phyloP scores from a whole-genome alignment of 768 basidiomycete genomes.

The Thelephora ganbajun region DNA sequence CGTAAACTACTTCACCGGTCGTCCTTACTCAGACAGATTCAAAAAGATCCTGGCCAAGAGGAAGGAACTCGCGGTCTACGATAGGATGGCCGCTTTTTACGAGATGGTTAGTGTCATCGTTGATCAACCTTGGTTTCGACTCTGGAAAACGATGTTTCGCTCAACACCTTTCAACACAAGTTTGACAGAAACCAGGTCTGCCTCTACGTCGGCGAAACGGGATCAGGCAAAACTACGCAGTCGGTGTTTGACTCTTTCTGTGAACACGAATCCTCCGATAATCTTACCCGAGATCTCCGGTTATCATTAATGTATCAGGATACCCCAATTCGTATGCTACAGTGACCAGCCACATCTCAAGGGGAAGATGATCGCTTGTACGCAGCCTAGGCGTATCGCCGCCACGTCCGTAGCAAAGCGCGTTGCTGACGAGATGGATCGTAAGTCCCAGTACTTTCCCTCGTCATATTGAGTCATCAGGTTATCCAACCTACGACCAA shows the following conservation, averaged over 20 bases:
- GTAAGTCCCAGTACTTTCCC: conserved; percentile 29
- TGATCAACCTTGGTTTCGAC: conserved; percentile 1
- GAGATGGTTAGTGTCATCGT: conserved; percentile 50
- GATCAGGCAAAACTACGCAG: conserved; percentile 94
- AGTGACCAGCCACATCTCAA: conserved; percentile 85
- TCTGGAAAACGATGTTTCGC: conserved; percentile 19
- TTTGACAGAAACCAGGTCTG: conserved; percentile 74
- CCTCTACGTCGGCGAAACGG: conserved; percentile 89
- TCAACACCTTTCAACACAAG: conserved; percentile 22
- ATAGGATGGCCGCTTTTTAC: conserved; percentile 88
- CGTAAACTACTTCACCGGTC: conserved; percentile 80
- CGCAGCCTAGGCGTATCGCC: conserved; percentile 90
- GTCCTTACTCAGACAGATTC: conserved; percentile 65
- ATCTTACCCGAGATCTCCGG: conserved; percentile 9
- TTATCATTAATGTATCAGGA: conserved; percentile 30
- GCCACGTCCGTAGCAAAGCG: conserved; percentile 98
- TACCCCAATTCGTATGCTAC: conserved; percentile 92
- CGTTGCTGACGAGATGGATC: conserved; percentile 98
- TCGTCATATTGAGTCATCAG: neutral
- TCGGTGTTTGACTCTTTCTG: conserved; percentile 21
- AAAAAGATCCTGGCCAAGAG: conserved; percentile 74
- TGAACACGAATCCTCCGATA: neutral
- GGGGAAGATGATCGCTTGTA: conserved; percentile 90
- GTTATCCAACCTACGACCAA: too few relatives aligned
- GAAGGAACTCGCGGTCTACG: conserved; percentile 81